A percentile compares a stretch with the other conserved stretches of the same genome.
Evolutionary conservation across 345 rosid genomes (phyloP).

Genomic region (Gossypioides kirkii): DNA sequence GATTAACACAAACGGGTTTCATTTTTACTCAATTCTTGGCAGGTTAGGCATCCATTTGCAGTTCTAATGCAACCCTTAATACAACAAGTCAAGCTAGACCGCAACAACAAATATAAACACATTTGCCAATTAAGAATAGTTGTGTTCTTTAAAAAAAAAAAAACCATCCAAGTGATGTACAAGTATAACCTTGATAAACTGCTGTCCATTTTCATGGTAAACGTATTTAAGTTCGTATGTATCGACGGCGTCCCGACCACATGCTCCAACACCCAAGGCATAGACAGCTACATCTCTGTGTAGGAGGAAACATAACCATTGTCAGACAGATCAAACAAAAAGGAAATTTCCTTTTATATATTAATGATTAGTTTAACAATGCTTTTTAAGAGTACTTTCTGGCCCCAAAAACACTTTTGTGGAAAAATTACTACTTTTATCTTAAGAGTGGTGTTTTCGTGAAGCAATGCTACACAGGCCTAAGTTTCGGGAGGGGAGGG

Average conservation of each 20-base stretch:
- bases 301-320: background rate
- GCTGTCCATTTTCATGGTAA: slow-evolving; percentile 66
- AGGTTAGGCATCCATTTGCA: background rate
- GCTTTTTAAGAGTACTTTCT: too few species aligned
- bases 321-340: background rate
- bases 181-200: slow-evolving; percentile 50
- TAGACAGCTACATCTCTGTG: slow-evolving; percentile 71
- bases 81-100: background rate
- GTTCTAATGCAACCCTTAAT: background rate
- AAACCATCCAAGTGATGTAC: too few species aligned
- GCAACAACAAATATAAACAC: background rate
- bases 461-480: too few species aligned
- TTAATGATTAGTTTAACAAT: too few species aligned
- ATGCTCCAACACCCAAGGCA: slow-evolving; percentile 86
- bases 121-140: background rate
- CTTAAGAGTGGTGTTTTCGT: too few species aligned
- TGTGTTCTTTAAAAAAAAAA: background rate
- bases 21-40: background rate
- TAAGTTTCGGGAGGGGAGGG: background rate
- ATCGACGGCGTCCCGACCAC: slow-evolving; percentile 63
- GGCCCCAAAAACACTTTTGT: too few species aligned
- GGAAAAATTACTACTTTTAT: too few species aligned
- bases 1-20: background rate
- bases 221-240: slow-evolving; percentile 69
- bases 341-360: background rate